Evolutionary conservation across 805 yeast species (phyloP).

Genomic region (Candida xiaguanensis): DNA sequence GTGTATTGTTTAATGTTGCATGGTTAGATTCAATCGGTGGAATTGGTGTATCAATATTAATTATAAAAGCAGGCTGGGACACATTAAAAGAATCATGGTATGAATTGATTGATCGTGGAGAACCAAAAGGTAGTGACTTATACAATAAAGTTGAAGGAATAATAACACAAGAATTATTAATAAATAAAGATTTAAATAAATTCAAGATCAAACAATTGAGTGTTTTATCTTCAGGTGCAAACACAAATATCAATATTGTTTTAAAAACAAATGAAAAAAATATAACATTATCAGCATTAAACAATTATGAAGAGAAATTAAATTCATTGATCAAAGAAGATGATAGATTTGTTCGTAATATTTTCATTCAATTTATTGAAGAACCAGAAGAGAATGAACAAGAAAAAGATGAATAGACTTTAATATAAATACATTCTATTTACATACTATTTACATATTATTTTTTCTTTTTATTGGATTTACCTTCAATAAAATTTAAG

Average conservation of each 20-base stretch:
- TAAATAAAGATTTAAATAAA: constrained; percentile 21
- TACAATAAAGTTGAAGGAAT: constrained; percentile 41
- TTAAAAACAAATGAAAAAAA: constrained; percentile 25
- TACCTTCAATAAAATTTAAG: constrained; percentile 67
- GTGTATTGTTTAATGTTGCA: constrained; percentile 69
- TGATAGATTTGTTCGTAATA: constrained; percentile 41
- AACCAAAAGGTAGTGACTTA: constrained; percentile 47
- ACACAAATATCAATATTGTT: constrained; percentile 37
- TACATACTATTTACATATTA: constrained; percentile 6
- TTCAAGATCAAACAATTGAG: constrained; percentile 39
- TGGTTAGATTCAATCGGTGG: constrained; percentile 96
- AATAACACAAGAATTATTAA: constrained; percentile 28
- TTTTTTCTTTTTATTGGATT: constrained; percentile 7
- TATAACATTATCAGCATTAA: constrained; percentile 26
- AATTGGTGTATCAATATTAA: constrained; percentile 72
- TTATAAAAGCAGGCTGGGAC: constrained; percentile 78
- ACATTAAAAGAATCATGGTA: constrained; percentile 67
- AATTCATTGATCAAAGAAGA: constrained; percentile 31
- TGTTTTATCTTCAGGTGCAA: constrained; percentile 57
- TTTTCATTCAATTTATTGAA: constrained; percentile 32
- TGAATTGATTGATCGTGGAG: constrained; percentile 76
- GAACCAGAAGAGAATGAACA: constrained; percentile 6
- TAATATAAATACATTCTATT: background rate
- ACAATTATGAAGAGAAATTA: constrained; percentile 28
- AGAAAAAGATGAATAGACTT: constrained; percentile 10